phyloP scores from a whole-genome alignment of 257 asterid species.

The Eucommia ulmoides region DNA sequence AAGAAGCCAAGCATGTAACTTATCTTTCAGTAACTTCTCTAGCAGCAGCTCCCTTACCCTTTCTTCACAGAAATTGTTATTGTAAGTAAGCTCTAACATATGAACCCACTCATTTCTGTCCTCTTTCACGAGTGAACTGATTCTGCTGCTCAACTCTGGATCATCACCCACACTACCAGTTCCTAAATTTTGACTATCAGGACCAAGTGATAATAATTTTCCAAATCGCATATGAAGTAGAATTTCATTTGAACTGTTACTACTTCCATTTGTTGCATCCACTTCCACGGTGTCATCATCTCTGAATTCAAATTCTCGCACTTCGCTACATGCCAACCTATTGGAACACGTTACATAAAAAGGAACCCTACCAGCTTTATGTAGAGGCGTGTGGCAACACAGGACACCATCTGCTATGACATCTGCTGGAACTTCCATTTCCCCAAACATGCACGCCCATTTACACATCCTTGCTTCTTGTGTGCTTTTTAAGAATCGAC shows the following conservation, averaged over 20 bases:
- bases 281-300: constrained; percentile 26
- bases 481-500: constrained; percentile 51
- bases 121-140: constrained; percentile 41
- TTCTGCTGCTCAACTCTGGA: constrained; percentile 31
- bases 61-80: constrained; percentile 39
- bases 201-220: constrained; percentile 51
- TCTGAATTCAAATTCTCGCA: constrained; percentile 78
- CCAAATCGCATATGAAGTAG: constrained; percentile 64
- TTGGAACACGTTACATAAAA: constrained; percentile 82
- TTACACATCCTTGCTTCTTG: constrained; percentile 44
- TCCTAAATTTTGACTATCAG: constrained; percentile 19
- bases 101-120: constrained; percentile 63
- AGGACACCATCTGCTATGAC: constrained; percentile 67
- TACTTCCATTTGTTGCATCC: constrained; percentile 22
- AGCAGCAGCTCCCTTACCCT: constrained; percentile 51
- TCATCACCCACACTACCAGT: constrained; percentile 26
- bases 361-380: constrained; percentile 66
- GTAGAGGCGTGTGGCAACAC: constrained; percentile 66
- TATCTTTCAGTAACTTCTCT: constrained; percentile 60
- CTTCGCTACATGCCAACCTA: constrained; percentile 94
- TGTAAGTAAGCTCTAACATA: constrained; percentile 30
- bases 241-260: constrained; percentile 35
- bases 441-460: constrained; percentile 98
- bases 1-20: constrained; percentile 61
- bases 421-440: constrained; percentile 79